Base-by-base conservation (phyloP, 2,329 filamentous ascomycete species). In the Penicillium sp. region DNA sequence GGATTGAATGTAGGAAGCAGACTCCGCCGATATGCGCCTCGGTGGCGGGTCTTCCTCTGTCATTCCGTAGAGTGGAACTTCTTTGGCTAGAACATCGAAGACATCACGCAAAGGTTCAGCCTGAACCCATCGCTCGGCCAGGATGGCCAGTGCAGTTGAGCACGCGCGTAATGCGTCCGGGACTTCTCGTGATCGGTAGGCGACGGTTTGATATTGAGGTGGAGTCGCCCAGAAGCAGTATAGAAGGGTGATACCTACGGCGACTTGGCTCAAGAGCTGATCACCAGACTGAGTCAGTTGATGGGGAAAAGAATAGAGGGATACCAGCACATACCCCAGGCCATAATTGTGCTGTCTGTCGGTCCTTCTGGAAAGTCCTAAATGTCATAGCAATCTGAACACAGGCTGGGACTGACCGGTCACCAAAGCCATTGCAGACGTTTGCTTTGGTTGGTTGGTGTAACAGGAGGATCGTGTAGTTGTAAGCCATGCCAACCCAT, bases 401-500 rank as follows among this genome's bases (percentile, higher is more conserved):
- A 35, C 57, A 53, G 16, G 59, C 57, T 41, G 47, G 18, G 10
- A 61, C 38, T 15, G 57, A 55, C 18, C 52, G 40, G 7, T 54
- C 57, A 2, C 57, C 54, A 25, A 59, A 57, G 21, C 41, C 32
- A 31, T 38, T 44, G 6, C 41, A 44, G 13, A 54, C 51, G 7
- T 59, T 60, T 3, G 45, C 49, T 40, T 57, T 60, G 6, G 54
- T 59, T 8, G 59, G 59, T n/a, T 57, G 51, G 23, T 61, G 52
- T 18, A 61, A 38, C 0, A 59, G 39, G 18, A 59, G 46, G n/a
- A 61, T 49, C 3, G 57, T 59, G 34, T 57, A 59, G 21, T 61
- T 61, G 16, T 58, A 61, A n/a, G 59, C 57, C 57, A 61, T 60
- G 3, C 57, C 57, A 29, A 61, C 57, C 59, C 59, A 61, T 45